Evolutionary conservation across 2,329 filamentous ascomycete species (phyloP).

Genomic region (Clonostachys rosea): DNA sequence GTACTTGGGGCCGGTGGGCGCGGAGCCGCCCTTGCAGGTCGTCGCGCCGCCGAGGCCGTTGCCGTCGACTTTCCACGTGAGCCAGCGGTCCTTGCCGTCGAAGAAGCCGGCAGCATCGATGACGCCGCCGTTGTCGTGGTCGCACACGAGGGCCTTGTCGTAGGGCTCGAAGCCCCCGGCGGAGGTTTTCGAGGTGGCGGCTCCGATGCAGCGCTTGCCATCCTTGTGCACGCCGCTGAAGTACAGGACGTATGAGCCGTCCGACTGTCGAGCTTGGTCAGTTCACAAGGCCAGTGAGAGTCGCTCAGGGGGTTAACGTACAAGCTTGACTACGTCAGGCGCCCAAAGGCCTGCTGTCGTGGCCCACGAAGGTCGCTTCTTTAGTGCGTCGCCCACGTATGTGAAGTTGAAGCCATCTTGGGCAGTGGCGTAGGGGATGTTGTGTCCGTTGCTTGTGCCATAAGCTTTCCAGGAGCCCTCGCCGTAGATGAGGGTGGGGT

Average conservation of each 20-base stretch:
- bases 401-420: no score
- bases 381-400: no score
- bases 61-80: no score
- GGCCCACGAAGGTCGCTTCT: no score
- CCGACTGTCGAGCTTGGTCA: neutral
- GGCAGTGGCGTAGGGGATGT: no score
- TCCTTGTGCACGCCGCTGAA: slow-evolving; percentile 1
- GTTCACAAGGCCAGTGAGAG: neutral
- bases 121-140: no score
- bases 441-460: no score
- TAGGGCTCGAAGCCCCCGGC: slow-evolving; percentile 1
- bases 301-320: neutral
- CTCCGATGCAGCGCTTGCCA: slow-evolving; percentile 4
- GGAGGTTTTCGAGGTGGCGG: slow-evolving; percentile 3
- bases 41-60: slow-evolving; percentile 5
- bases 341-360: slow-evolving; percentile 2
- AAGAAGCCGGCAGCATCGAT: no score
- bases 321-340: slow-evolving; percentile 4
- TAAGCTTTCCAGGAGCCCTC: no score
- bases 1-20: neutral
- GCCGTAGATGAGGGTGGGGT: no score
- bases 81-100: no score
- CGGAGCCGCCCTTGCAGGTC: slow-evolving; percentile 1
- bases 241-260: slow-evolving; percentile 4
- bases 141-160: neutral